These are phyloP conservation scores for Plasmodium falciparum DNA, from an alignment of 169 alveolate genomes.

Conservation along the genomic window DNA sequence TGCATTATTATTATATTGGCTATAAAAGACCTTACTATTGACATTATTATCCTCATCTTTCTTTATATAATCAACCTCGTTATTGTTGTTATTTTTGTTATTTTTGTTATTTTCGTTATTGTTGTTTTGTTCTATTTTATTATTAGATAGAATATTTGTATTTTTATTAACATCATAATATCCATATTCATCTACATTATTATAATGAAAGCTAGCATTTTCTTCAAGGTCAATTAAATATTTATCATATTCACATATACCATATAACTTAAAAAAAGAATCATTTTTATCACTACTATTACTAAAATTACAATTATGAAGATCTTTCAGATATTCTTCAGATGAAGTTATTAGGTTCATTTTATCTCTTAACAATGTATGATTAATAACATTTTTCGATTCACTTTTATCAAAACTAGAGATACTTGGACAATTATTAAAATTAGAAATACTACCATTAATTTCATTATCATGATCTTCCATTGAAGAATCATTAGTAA, in stretches of 20 bases:
- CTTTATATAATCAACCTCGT: constrained; percentile 9
- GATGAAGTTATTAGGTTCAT: constrained; percentile 53
- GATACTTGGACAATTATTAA: constrained; percentile 10
- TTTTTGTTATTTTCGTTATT: constrained; percentile 54
- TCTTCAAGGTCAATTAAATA: constrained; percentile 58
- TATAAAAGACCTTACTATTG: neutral
- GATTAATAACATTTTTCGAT: constrained; percentile 20
- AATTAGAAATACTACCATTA: neutral
- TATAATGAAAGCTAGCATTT: constrained; percentile 29
- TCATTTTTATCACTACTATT: constrained; percentile 27
- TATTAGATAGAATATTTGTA: neutral
- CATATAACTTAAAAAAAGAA: constrained; percentile 25
- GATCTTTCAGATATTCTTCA: constrained; percentile 46
- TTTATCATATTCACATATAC: constrained; percentile 46
- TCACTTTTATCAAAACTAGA: constrained; percentile 43
- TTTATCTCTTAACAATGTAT: constrained; percentile 38
- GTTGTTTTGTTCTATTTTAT: neutral
- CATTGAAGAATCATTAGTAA: neutral
- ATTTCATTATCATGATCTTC: constrained; percentile 20
- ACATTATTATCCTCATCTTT: neutral
- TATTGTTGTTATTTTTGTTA: constrained; percentile 50
- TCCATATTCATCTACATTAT: constrained; percentile 50
- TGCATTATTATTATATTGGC: neutral
- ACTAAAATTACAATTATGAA: constrained; percentile 8
- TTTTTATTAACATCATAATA: constrained; percentile 43